Conservation (phyloP, 441 rosid species). For the Populus trichocarpa region DNA sequence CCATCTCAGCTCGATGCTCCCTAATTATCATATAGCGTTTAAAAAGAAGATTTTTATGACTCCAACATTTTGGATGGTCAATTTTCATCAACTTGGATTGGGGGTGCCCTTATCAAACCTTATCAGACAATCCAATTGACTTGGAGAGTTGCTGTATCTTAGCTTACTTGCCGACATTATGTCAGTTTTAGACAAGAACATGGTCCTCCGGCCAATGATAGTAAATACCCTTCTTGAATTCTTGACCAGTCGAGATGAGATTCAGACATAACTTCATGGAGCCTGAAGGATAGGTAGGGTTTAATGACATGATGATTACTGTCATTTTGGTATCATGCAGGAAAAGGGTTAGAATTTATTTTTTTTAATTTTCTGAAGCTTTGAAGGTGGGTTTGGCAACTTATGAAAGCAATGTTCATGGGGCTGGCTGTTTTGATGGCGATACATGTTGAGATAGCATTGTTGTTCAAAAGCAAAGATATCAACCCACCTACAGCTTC, state of each 20-base stretch:
- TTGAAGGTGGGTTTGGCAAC: conserved; percentile 11
- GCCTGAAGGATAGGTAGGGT: background rate
- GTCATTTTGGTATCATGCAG: conserved; percentile 5
- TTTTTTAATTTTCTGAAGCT: background rate
- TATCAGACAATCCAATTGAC: background rate
- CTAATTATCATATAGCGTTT: no score
- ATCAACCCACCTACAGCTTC: background rate
- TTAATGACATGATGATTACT: conserved; percentile 5
- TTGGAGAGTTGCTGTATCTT: background rate
- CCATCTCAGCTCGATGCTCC: no score
- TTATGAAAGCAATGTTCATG: conserved; percentile 1
- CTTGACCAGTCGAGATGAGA: conserved; percentile 4
- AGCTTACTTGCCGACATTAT: background rate
- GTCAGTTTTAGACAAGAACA: background rate
- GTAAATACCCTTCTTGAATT: background rate
- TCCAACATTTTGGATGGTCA: no score
- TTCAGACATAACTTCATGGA: background rate
- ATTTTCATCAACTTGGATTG: background rate
- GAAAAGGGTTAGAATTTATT: background rate
- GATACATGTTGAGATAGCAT: background rate
- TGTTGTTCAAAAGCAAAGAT: background rate
- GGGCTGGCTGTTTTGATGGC: background rate
- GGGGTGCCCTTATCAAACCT: background rate
- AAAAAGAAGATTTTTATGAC: no score
- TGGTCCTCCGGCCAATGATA: background rate